phyloP scores from a whole-genome alignment of 148 eudicot species.

The Rhododendron kiyosumense region DNA sequence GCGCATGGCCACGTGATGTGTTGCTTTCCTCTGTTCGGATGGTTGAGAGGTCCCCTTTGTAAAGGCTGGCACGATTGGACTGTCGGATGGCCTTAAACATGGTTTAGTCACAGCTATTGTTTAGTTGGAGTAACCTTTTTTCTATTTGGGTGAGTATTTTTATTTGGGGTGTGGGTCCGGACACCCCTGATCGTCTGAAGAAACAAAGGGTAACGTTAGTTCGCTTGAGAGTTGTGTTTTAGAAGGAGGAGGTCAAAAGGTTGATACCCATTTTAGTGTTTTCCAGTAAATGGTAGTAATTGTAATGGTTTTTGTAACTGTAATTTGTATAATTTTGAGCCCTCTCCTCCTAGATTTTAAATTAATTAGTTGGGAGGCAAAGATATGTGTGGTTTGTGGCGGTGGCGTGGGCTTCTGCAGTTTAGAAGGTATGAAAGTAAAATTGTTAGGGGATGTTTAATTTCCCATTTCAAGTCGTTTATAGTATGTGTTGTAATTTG shows the following conservation, averaged over 20 bases:
- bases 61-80: constrained; percentile 7
- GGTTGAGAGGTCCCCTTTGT: neutral
- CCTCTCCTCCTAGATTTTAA: neutral
- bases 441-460: neutral
- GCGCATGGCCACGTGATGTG: too few relatives aligned
- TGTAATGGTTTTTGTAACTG: neutral
- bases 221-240: too few relatives aligned
- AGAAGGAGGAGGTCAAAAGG: too few relatives aligned
- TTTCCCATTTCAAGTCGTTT: neutral
- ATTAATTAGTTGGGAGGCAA: neutral
- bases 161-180: too few relatives aligned
- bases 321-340: neutral
- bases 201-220: too few relatives aligned
- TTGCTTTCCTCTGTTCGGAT: too few relatives aligned
- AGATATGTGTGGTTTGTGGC: neutral
- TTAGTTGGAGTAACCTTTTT: neutral
- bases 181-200: too few relatives aligned
- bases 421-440: neutral
- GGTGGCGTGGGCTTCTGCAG: neutral
- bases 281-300: neutral
- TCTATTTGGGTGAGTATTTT: too few relatives aligned
- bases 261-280: neutral
- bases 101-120: neutral
- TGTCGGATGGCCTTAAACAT: neutral
- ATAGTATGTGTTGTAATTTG: neutral